A percentile compares a stretch with the other conserved stretches of the same genome.
These are phyloP conservation scores for Yamadazyma triangularis DNA, from an alignment of 1,139 yeast species.

Conservation along the genomic window DNA sequence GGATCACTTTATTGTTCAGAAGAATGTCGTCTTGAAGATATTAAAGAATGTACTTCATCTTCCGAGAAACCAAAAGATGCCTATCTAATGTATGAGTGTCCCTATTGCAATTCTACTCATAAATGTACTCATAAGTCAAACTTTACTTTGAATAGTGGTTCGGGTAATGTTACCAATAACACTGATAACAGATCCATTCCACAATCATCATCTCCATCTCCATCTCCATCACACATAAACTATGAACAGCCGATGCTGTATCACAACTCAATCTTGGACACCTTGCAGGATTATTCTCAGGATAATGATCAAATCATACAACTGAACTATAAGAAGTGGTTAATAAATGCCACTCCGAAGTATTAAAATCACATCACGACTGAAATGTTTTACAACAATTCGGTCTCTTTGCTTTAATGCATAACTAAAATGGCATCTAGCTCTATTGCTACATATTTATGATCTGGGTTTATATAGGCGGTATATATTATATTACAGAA, in stretches of 20 bases:
- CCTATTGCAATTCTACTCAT: slow-evolving; percentile 9
- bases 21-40: slow-evolving; percentile 14
- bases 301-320: slow-evolving; percentile 17
- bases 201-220: too few species aligned
- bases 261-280: slow-evolving; percentile 5
- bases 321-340: slow-evolving; percentile 26
- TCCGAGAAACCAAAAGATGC: slow-evolving; percentile 1
- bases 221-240: neutral
- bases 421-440: neutral
- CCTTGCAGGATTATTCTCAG: slow-evolving; percentile 8
- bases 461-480: neutral
- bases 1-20: slow-evolving; percentile 17
- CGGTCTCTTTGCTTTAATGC: too few species aligned
- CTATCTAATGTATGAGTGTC: slow-evolving; percentile 11
- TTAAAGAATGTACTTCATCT: slow-evolving; percentile 3
- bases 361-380: neutral
- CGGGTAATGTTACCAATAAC: too few species aligned
- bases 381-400: too few species aligned
- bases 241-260: neutral
- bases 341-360: slow-evolving; percentile 15
- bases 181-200: too few species aligned
- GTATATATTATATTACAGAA: too few species aligned
- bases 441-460: neutral
- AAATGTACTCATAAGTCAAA: slow-evolving; percentile 4
- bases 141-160: neutral